Percentiles rank a stretch among this genome's conserved stretches.
Conservation (phyloP, 208 protist species). For the Naegleria lovaniensis region DNA sequence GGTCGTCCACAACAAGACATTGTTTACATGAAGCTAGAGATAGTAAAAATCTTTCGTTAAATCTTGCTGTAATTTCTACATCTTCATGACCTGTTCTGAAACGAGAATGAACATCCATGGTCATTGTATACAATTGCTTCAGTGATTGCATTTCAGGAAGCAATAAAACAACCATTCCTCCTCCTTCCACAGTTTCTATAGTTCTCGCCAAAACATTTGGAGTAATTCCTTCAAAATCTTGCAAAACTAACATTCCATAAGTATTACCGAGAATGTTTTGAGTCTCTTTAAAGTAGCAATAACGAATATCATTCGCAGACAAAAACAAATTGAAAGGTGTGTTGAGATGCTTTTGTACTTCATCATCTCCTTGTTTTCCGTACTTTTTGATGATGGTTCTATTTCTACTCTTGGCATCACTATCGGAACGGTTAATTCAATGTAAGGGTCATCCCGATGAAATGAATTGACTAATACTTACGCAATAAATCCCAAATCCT, state of each 20-base stretch:
- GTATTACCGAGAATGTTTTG: constrained; percentile 98
- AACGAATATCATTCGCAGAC: constrained; percentile 94
- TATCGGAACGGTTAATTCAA: not conserved
- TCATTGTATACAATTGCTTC: constrained; percentile 92
- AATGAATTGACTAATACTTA: constrained; percentile 27
- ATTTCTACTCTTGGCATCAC: not conserved
- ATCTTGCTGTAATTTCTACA: constrained; percentile 84
- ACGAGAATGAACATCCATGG: constrained; percentile 97
- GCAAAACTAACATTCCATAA: constrained; percentile 96
- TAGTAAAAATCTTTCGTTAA: constrained; percentile 98
- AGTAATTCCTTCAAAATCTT: constrained; percentile 99
- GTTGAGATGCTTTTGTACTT: constrained; percentile 79
- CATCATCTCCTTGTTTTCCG: constrained; percentile 79
- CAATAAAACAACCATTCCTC: constrained; percentile 95
- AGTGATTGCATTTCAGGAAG: constrained; percentile 91
- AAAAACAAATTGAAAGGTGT: constrained; percentile 97
- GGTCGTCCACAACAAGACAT: constrained; percentile 94
- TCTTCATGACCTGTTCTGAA: constrained; percentile 35
- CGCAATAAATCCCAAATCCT: constrained; percentile 94
- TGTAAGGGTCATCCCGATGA: not conserved
- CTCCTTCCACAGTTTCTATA: constrained; percentile 98
- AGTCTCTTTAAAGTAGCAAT: constrained; percentile 97
- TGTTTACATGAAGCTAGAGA: constrained; percentile 87
- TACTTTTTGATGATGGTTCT: constrained; percentile 24
- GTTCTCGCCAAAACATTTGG: constrained; percentile 98